Percentiles rank a stretch among this genome's conserved stretches.
Conservation (phyloP, 2,329 filamentous ascomycete species). For the Zarea fungicola region DNA sequence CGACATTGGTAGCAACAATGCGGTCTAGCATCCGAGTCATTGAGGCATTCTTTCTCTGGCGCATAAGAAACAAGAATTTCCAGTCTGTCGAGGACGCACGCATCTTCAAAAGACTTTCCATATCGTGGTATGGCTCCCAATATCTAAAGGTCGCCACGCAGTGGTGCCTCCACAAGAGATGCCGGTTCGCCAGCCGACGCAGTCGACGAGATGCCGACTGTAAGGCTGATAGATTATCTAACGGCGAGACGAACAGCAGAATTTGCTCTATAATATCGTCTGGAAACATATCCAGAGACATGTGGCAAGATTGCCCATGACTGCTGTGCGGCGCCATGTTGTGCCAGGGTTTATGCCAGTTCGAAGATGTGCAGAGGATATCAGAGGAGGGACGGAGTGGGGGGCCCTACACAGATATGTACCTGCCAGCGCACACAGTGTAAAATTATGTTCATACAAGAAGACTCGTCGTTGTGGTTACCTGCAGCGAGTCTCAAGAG, state of each 20-base stretch:
- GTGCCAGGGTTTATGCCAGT: background rate
- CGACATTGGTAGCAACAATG: conserved; percentile 65
- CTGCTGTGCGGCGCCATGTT: background rate
- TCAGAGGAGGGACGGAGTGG: conserved; percentile 5
- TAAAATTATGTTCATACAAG: background rate
- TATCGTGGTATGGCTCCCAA: conserved; percentile 66
- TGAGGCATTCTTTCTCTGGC: conserved; percentile 46
- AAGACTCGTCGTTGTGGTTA: too few relatives aligned
- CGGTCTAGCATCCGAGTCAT: conserved; percentile 55
- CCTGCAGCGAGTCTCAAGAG: background rate
- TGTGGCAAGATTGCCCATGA: conserved; percentile 15
- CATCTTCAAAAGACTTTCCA: conserved; percentile 49
- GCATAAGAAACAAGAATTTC: conserved; percentile 61
- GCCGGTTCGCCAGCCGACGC: conserved; percentile 60
- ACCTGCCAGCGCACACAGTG: background rate
- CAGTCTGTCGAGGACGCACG: conserved; percentile 60
- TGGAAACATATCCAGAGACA: conserved; percentile 51
- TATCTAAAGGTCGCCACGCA: conserved; percentile 65
- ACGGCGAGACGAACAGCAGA: conserved; percentile 56
- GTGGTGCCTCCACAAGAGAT: conserved; percentile 73
- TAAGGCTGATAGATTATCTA: conserved; percentile 44
- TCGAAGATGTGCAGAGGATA: background rate
- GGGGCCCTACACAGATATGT: background rate
- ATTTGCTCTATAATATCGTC: conserved; percentile 83
- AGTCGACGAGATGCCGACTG: conserved; percentile 58